Evolutionary conservation across 192 early-diverging fungal genomes (phyloP), one percentile per base, ranked within the genome.

Genomic region (Anaeromyces robustus): DNA sequence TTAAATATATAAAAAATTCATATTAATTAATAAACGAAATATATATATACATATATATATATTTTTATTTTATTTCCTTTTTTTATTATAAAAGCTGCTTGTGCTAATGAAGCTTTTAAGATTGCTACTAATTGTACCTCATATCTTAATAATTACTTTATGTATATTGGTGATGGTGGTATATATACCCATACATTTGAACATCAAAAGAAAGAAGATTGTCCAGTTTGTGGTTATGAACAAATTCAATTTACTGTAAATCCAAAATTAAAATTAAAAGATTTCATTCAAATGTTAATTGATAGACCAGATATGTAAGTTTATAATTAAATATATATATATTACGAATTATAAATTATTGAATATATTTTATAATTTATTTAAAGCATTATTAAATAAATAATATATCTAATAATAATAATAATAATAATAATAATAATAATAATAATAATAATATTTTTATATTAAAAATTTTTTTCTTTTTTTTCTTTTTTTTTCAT

Each of bases 41-140:
- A n/a, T n/a, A n/a, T n/a, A n/a, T n/a, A n/a, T n/a, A n/a, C n/a
- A n/a, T n/a, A n/a, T n/a, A n/a, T n/a, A n/a, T n/a, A n/a, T n/a
- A n/a, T n/a, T n/a, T n/a, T n/a, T n/a, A n/a, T n/a, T n/a, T n/a
- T n/a, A n/a, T n/a, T n/a, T n/a, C n/a, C n/a, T n/a, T n/a, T n/a
- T n/a, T n/a, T n/a, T n/a, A n/a, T n/a, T n/a, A 78, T 41, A n/a
- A 9, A 83, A 93, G 96, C 96, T 9, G 90, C 93, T 12, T 98
- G 96, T 81, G 95, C 94, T 78, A 96, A 95, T 81, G 97, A 99
- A 86, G 96, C 95, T 1, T 92, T 96, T 84, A 99, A 99, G 86
- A 86, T 98, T 32, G 92, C 92, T 16, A 97, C 96, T 4, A 88
- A 84, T 29, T 91, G 93, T 80, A 92, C 93, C 26, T 88, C 90